Evolutionary conservation across 768 basidiomycete species (phyloP).

Genomic region (Suillus spraguei): DNA sequence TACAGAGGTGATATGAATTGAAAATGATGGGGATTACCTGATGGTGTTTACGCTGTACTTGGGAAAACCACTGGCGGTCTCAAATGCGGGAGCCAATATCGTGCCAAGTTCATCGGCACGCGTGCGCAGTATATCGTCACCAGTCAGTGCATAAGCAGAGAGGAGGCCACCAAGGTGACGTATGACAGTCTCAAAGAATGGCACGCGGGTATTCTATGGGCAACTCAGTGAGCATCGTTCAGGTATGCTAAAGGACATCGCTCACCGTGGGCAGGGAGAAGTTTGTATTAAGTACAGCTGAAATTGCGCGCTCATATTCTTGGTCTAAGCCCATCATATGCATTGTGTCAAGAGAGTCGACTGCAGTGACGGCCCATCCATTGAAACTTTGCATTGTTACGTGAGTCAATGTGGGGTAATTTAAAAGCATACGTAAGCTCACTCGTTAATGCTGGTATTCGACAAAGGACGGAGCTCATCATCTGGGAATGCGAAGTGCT

Average conservation of each 20-base stretch:
- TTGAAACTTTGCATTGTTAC: slow-evolving; percentile 57
- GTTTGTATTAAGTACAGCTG: slow-evolving; percentile 48
- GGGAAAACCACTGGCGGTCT: slow-evolving; percentile 71
- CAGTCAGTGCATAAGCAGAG: slow-evolving; percentile 78
- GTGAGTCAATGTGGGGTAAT: slow-evolving; percentile 6
- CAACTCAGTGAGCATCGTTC: background rate
- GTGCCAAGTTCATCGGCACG: slow-evolving; percentile 80
- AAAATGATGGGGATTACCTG: slow-evolving; percentile 38
- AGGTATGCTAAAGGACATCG: slow-evolving; percentile 6
- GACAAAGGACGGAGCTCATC: slow-evolving; percentile 66
- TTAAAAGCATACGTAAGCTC: slow-evolving; percentile 20
- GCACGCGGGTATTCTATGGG: slow-evolving; percentile 37
- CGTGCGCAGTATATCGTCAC: slow-evolving; percentile 59
- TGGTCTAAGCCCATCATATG: slow-evolving; percentile 74
- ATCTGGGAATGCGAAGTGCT: slow-evolving; percentile 57
- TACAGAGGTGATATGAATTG: slow-evolving; percentile 17
- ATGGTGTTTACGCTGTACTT: slow-evolving; percentile 68
- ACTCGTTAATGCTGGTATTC: slow-evolving; percentile 53
- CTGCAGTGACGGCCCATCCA: slow-evolving; percentile 75
- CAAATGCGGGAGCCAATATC: slow-evolving; percentile 73
- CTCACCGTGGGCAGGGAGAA: slow-evolving; percentile 51
- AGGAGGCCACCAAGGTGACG: slow-evolving; percentile 89
- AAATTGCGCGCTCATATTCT: slow-evolving; percentile 68
- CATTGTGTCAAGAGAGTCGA: slow-evolving; percentile 89
- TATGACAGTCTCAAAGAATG: slow-evolving; percentile 87